phyloP scores from a whole-genome alignment of 2,329 filamentous ascomycete species.

The Xylariales sp. region DNA sequence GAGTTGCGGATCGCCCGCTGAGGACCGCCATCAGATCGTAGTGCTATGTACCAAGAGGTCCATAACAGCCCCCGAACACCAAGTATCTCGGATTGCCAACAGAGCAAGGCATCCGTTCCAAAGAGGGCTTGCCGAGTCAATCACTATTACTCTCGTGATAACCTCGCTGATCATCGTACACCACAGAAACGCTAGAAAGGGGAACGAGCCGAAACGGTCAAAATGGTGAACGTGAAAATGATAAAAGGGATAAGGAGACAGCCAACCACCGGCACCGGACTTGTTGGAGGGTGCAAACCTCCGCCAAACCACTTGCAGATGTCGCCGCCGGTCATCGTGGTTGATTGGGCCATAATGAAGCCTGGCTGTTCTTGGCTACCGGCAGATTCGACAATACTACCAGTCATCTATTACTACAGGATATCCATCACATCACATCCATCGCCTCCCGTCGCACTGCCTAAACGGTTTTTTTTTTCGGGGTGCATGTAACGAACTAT shows the following conservation, averaged over 20 bases:
- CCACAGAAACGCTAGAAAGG: slow-evolving; percentile 8
- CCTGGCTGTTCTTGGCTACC: slow-evolving; percentile 28
- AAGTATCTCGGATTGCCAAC: neutral
- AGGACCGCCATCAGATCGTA: neutral
- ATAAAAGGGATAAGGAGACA: slow-evolving; percentile 16
- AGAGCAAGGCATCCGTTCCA: slow-evolving; percentile 3
- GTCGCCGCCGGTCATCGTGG: slow-evolving; percentile 14
- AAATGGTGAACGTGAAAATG: slow-evolving; percentile 30
- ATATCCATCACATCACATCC: slow-evolving; percentile 16
- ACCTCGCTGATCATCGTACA: slow-evolving; percentile 3
- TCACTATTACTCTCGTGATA: slow-evolving; percentile 8
- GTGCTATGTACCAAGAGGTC: neutral
- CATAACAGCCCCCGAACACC: neutral
- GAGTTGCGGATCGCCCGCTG: slow-evolving; percentile 6
- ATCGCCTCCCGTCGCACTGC: slow-evolving; percentile 17
- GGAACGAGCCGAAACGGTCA: slow-evolving; percentile 13
- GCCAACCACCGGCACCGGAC: slow-evolving; percentile 17
- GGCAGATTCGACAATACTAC: slow-evolving; percentile 23
- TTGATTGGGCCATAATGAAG: slow-evolving; percentile 24
- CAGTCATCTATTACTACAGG: slow-evolving; percentile 20
- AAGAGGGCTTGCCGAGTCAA: neutral
- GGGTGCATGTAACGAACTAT: slow-evolving; percentile 9
- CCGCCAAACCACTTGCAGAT: neutral
- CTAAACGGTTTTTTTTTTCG: slow-evolving; percentile 11
- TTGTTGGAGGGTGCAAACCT: slow-evolving; percentile 4